phyloP scores from a whole-genome alignment of 1,284 basidiomycete species.

The Gastroboletus turbinatus region DNA sequence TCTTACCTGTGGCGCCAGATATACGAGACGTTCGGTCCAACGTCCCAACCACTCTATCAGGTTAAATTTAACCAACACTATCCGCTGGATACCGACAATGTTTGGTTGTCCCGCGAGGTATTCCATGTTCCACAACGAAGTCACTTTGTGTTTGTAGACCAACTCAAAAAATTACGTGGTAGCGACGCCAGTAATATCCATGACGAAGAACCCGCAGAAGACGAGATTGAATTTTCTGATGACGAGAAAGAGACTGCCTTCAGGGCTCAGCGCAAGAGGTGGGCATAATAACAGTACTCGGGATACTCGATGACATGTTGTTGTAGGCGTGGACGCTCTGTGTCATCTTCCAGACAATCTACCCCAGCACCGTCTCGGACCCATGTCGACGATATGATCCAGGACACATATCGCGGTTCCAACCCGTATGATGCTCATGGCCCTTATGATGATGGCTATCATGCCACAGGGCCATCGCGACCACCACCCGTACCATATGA shows the following conservation, averaged over 20 bases:
- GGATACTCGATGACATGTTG: conserved; percentile 5
- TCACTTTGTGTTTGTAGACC: conserved; percentile 73
- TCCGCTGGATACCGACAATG: conserved; percentile 55
- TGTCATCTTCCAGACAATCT: conserved; percentile 50
- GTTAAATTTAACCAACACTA: conserved; percentile 64
- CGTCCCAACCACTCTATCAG: conserved; percentile 81
- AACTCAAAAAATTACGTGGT: conserved; percentile 67
- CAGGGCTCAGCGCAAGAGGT: conserved; percentile 59
- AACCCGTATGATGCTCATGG: conserved; percentile 64
- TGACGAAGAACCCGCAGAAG: conserved; percentile 84
- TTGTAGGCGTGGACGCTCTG: conserved; percentile 51
- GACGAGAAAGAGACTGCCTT: conserved; percentile 82
- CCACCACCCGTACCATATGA: conserved; percentile 70
- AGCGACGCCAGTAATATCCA: conserved; percentile 92
- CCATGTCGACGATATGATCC: conserved; percentile 53
- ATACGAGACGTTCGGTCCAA: conserved; percentile 90
- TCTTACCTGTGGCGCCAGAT: conserved; percentile 47
- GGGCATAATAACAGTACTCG: conserved; percentile 18
- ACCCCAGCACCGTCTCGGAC: conserved; percentile 55
- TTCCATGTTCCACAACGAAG: conserved; percentile 79
- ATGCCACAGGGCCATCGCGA: conserved; percentile 47
- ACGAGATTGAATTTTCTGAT: conserved; percentile 88
- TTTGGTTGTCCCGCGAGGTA: conserved; percentile 56
- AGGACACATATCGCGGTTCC: conserved; percentile 45
- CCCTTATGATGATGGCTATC: conserved; percentile 63